phyloP scores from a whole-genome alignment of 768 basidiomycete genomes.

The Lenzites betulinus region DNA sequence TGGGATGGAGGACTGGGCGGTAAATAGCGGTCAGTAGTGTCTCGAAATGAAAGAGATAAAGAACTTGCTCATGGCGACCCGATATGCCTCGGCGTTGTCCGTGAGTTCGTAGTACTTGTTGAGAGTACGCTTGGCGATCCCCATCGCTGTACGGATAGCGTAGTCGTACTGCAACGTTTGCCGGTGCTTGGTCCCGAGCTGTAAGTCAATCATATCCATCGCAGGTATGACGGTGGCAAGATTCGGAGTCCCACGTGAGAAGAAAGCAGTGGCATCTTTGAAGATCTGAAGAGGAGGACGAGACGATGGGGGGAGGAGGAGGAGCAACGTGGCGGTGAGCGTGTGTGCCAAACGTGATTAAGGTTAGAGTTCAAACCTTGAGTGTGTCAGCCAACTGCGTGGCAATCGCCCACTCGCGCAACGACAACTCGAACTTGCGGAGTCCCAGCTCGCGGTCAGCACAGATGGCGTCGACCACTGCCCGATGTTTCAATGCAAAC shows the following conservation, averaged over 20 bases:
- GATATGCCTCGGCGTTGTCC: constrained; percentile 26
- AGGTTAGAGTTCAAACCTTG: constrained; percentile 19
- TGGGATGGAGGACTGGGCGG: constrained; percentile 13
- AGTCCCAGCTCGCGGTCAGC: constrained; percentile 7
- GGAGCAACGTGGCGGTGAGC: neutral
- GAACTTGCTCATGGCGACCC: constrained; percentile 31
- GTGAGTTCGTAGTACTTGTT: constrained; percentile 23
- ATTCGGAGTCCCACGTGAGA: constrained; percentile 27
- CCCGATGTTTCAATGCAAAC: constrained; percentile 16
- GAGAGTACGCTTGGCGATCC: neutral
- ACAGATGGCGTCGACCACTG: neutral
- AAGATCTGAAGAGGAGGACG: constrained; percentile 12
- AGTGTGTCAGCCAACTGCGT: constrained; percentile 22
- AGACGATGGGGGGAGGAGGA: neutral
- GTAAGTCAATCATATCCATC: constrained; percentile 32
- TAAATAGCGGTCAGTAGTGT: neutral
- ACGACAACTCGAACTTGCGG: constrained; percentile 1
- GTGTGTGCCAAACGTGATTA: neutral
- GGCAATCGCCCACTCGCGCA: constrained; percentile 20
- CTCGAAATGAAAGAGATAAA: neutral
- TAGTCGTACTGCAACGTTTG: neutral
- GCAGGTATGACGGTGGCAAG: constrained; percentile 31
- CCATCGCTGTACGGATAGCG: neutral
- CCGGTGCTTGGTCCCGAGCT: constrained; percentile 12
- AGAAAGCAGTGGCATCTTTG: constrained; percentile 29